Evolutionary conservation across 2,329 filamentous ascomycete genomes (phyloP).

Genomic region (Phyllosticta citriasiana): DNA sequence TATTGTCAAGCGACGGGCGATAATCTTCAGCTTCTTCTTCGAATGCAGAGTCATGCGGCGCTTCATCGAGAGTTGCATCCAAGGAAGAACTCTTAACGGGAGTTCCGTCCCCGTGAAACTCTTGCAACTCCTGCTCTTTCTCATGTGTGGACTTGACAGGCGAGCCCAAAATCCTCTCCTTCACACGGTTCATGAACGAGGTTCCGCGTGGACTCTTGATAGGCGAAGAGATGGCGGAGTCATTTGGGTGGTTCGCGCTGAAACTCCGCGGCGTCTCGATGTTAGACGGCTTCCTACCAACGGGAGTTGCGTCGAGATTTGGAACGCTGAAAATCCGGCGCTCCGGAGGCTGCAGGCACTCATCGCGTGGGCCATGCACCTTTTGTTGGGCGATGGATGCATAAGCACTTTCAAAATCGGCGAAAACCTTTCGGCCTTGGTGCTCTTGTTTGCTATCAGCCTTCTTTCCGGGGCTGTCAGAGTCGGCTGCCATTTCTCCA

Average conservation of each 20-base stretch:
- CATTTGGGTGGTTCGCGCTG: neutral
- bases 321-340: neutral
- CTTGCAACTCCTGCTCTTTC: neutral
- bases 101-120: neutral
- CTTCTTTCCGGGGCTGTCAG: neutral
- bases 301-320: neutral
- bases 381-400: conserved; percentile 3
- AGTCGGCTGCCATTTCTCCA: conserved; percentile 15
- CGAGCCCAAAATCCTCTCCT: neutral
- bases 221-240: neutral
- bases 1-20: neutral
- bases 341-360: neutral
- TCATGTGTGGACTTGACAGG: neutral
- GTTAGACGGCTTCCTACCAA: neutral
- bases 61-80: neutral
- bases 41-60: neutral
- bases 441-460: neutral
- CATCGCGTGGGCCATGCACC: neutral
- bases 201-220: neutral
- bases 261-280: neutral
- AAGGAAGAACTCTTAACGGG: neutral
- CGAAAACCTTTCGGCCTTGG: neutral
- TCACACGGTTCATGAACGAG: conserved; percentile 1
- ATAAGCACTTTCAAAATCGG: conserved; percentile 7
- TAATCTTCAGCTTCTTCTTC: neutral